Conservation (phyloP, 495 filamentous ascomycete species). For the Tuber calosporum region DNA sequence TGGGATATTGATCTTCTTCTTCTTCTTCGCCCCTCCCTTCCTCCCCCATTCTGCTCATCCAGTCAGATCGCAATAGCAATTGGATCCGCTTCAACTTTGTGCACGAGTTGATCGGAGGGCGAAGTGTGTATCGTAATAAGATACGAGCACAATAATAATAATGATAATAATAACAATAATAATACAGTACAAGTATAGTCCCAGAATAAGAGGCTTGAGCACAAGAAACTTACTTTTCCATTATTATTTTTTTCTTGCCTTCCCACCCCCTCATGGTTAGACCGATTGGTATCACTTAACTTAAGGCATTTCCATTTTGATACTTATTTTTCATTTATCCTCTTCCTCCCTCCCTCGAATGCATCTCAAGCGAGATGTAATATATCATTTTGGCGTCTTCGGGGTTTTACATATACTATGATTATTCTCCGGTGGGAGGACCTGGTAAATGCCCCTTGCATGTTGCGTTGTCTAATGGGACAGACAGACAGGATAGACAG, state of each 20-base stretch:
- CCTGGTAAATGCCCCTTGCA: conserved; percentile 3
- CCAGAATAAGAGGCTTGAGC: not conserved
- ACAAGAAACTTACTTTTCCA: not conserved
- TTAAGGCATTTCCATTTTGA: not conserved
- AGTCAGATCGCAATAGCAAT: not conserved
- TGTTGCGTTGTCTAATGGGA: not conserved
- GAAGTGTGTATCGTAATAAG: not conserved
- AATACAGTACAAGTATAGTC: not conserved
- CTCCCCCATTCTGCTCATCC: not conserved
- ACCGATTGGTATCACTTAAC: not conserved
- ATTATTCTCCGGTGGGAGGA: not conserved
- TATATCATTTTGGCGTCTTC: not conserved
- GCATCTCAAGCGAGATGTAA: not conserved
- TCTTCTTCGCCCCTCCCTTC: not conserved
- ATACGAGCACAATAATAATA: not conserved
- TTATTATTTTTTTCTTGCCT: not conserved
- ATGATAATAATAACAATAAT: too few relatives aligned
- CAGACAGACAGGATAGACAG: not conserved
- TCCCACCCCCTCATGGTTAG: not conserved
- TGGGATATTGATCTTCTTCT: not conserved
- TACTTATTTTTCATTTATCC: not conserved
- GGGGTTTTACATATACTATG: not conserved
- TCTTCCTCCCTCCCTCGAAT: not conserved
- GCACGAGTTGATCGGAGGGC: not conserved
- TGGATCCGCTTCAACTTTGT: not conserved